phyloP scores from a whole-genome alignment of 306 rosid genomes.

The Corylus avellana region DNA sequence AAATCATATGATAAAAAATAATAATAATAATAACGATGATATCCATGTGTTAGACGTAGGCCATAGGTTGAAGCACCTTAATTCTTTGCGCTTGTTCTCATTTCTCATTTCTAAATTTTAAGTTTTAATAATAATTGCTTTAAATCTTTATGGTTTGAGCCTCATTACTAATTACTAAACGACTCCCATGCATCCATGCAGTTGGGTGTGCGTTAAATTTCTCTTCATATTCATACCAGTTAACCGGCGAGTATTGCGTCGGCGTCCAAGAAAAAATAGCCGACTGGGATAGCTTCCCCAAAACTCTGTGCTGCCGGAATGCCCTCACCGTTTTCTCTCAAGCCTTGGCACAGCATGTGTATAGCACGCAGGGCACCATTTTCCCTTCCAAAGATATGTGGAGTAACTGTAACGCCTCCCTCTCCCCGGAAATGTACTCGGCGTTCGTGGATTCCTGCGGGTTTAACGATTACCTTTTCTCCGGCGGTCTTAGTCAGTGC shows the following conservation, averaged over 20 bases:
- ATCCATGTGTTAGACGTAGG: too few relatives aligned
- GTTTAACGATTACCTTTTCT: constrained; percentile 27
- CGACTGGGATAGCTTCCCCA: constrained; percentile 49
- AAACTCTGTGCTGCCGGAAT: constrained; percentile 64
- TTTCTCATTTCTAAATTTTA: too few relatives aligned
- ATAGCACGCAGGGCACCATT: neutral
- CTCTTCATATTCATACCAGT: constrained; percentile 31
- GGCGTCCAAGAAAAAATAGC: constrained; percentile 21
- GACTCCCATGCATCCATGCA: constrained; percentile 25
- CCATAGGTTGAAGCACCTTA: too few relatives aligned
- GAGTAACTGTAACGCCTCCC: constrained; percentile 35
- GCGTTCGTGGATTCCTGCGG: constrained; percentile 44
- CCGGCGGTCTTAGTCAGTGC: constrained; percentile 16
- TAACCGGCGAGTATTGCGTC: constrained; percentile 41
- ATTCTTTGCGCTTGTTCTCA: too few relatives aligned
- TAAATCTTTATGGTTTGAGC: too few relatives aligned
- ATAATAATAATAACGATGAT: too few relatives aligned
- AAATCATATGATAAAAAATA: too few relatives aligned
- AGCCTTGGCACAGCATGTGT: constrained; percentile 41
- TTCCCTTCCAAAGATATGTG: constrained; percentile 39
- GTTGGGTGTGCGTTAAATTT: constrained; percentile 50
- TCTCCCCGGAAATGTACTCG: constrained; percentile 16
- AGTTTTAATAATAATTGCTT: too few relatives aligned
- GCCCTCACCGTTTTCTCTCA: constrained; percentile 43
- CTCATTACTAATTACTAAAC: neutral